Evolutionary conservation across 345 rosid genomes (phyloP), one percentile per base, ranked within the genome.

Genomic region (Capsella bursapastoris): DNA sequence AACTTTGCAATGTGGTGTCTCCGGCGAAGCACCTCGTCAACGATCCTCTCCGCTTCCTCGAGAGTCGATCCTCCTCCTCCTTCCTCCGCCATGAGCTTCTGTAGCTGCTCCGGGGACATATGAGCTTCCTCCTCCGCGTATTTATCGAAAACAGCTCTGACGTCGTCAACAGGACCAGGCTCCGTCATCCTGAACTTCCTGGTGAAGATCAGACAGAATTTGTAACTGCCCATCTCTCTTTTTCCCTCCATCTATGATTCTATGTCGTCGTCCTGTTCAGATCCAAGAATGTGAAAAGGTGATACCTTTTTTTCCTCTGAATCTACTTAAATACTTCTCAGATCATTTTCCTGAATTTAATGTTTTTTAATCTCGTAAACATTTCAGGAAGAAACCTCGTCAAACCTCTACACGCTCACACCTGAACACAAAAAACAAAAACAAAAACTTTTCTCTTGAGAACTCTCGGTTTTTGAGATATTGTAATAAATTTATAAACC

Each of bases 91-190:
- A 87, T 45, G 83, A 91, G 83, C 48, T 60, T 80, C 68, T 57
- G 84, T 58, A 94, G 74, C 84, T 94, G 95, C 68, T 87, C 93
- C 8, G 86, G 83, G 12, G 86, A 72, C 95, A 91, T 86, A 66
- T 80, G 66, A 79, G 82, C 4, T 5, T 85, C 89, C 0, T 85
- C 97, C 2, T 78, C 85, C 0, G 95, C 61, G 55, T 88, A 90
- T 73, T 76, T 82, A 3, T 31, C 18, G 70, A 94, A 94, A 6
- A 85, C 83, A 31, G 79, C 85, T 70, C 34, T 82, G 25, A 91
- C 86, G 65, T 91, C 97, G 31, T 14, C 72, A 3, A 90, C 95
- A 4, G 98, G 96, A 53, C 75, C 86, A 0, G 90, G 84, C 78
- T 88, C 90, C 50, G 82, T 80, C 25, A 80, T 60, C 64, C 81